A percentile compares a stretch with the other conserved stretches of the same genome.
Evolutionary conservation across 2,329 filamentous ascomycete genomes (phyloP).

Genomic region (Sordariomycetes sp.): DNA sequence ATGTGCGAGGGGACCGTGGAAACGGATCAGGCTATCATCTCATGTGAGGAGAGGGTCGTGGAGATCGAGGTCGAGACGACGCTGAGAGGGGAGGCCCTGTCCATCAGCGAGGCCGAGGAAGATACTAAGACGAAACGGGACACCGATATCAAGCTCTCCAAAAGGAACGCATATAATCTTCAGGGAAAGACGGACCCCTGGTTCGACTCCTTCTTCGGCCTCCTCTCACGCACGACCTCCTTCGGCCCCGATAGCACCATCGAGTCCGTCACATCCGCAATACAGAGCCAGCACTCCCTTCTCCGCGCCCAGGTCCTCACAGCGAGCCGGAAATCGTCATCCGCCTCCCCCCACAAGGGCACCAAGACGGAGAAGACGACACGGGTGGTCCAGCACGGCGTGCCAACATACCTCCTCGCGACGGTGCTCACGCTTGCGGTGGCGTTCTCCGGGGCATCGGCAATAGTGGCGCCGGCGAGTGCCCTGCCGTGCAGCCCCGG

Average conservation of each 20-base stretch:
- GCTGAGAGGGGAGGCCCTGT: slow-evolving; percentile 13
- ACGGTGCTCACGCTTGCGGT: slow-evolving; percentile 12
- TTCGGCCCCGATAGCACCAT: slow-evolving; percentile 8
- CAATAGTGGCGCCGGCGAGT: slow-evolving; percentile 12
- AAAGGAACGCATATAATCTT: slow-evolving; percentile 6
- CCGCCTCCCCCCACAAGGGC: slow-evolving; percentile 8
- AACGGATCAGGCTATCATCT: slow-evolving; percentile 11
- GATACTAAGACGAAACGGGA: slow-evolving; percentile 9
- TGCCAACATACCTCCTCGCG: slow-evolving; percentile 13
- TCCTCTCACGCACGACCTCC: not conserved
- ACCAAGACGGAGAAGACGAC: slow-evolving; percentile 12
- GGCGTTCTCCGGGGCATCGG: slow-evolving; percentile 2
- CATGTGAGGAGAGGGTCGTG: slow-evolving; percentile 14
- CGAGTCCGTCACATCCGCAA: slow-evolving; percentile 13
- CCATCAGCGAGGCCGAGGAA: slow-evolving; percentile 12
- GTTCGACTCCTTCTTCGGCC: slow-evolving; percentile 11
- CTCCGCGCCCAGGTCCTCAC: slow-evolving; percentile 14
- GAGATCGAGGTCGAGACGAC: slow-evolving; percentile 12
- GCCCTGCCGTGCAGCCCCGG: slow-evolving; percentile 15
- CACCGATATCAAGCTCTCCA: not conserved
- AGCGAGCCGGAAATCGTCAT: slow-evolving; percentile 7
- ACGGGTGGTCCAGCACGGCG: slow-evolving; percentile 11
- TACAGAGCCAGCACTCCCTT: slow-evolving; percentile 14
- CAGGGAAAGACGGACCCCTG: not conserved
- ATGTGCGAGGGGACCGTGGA: slow-evolving; percentile 9